Percentiles rank a stretch among this genome's conserved stretches.
Evolutionary conservation across 2,329 filamentous ascomycete genomes (phyloP).

Genomic region (Aspergillus ustus): DNA sequence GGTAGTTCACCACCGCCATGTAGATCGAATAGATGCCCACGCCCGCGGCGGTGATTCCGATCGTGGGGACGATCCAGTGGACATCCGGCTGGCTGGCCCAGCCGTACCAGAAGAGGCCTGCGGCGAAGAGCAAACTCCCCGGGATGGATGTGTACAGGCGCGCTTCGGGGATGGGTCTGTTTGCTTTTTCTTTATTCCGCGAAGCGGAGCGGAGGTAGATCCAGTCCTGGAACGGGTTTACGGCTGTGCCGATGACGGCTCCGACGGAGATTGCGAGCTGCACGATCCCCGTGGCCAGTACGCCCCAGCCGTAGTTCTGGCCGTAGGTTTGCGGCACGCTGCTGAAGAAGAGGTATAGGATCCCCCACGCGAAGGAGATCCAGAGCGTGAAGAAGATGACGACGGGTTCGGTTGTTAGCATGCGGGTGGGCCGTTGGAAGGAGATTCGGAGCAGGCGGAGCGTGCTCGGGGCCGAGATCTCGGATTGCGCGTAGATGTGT

Average conservation of each 20-base stretch:
- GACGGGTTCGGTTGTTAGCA: conserved; percentile 50
- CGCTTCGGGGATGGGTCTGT: conserved; percentile 48
- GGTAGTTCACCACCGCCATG: conserved; percentile 55
- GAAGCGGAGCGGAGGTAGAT: conserved; percentile 30
- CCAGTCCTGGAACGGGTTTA: conserved; percentile 46
- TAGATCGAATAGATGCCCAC: conserved; percentile 50
- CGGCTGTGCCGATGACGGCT: conserved; percentile 45
- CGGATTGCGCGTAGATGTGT: conserved; percentile 32
- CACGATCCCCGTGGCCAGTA: conserved; percentile 43
- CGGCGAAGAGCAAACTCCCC: conserved; percentile 43
- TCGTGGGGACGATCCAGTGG: conserved; percentile 42
- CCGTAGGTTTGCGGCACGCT: conserved; percentile 47
- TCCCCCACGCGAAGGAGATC: conserved; percentile 52
- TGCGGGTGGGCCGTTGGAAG: conserved; percentile 43
- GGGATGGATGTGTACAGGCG: conserved; percentile 49
- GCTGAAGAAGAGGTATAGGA: conserved; percentile 49
- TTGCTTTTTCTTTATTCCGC: conserved; percentile 41
- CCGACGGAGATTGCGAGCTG: conserved; percentile 50
- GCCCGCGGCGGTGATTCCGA: conserved; percentile 42
- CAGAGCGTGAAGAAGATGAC: conserved; percentile 50
- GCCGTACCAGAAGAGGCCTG: conserved; percentile 43
- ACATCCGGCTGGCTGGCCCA: conserved; percentile 34
- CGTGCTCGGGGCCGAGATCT: conserved; percentile 22
- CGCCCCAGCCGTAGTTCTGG: conserved; percentile 42
- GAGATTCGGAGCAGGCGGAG: conserved; percentile 38